These are phyloP conservation scores for Zelopaecilomyces penicillatus DNA, from an alignment of 2,329 filamentous ascomycete species.

Conservation along the genomic window DNA sequence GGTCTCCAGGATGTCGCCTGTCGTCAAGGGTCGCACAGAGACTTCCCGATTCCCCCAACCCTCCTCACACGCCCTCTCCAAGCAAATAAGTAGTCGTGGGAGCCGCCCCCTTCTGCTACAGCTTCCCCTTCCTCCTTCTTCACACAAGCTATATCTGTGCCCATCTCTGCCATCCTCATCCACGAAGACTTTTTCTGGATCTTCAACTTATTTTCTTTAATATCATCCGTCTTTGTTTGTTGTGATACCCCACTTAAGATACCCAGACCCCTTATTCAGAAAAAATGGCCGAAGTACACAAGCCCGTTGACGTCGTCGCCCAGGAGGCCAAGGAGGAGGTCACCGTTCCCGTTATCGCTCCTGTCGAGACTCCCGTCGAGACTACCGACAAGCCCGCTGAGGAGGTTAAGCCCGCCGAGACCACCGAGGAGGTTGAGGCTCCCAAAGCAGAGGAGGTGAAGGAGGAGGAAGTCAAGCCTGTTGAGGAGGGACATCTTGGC, in stretches of 20 bases:
- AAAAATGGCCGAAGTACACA: conserved; percentile 70
- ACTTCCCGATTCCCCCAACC: conserved; percentile 10
- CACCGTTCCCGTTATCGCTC: conserved; percentile 28
- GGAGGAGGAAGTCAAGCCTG: conserved; percentile 51
- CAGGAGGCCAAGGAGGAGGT: conserved; percentile 45
- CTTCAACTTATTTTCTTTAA: conserved; percentile 30
- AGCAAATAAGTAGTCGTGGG: conserved; percentile 36
- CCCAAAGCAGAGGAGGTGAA: conserved; percentile 36
- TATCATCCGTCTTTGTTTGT: conserved; percentile 34
- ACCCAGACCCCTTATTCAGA: conserved; percentile 37
- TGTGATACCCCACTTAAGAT: conserved; percentile 43
- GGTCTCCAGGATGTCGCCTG: no score
- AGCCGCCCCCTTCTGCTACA: conserved; percentile 21
- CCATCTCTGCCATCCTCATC: conserved; percentile 16
- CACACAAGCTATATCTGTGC: conserved; percentile 25
- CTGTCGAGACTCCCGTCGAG: conserved; percentile 27
- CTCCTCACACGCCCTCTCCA: conserved; percentile 9
- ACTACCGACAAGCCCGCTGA: conserved; percentile 31
- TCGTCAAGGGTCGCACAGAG: conserved; percentile 3
- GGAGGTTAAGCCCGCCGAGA: conserved; percentile 26
- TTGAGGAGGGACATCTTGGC: conserved; percentile 76
- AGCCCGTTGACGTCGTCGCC: conserved; percentile 44
- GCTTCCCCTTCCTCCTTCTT: conserved; percentile 25
- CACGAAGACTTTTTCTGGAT: conserved; percentile 27
- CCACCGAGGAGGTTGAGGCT: conserved; percentile 33